phyloP scores from a whole-genome alignment of 345 rosid genomes.

The Arabidopsis suecica region DNA sequence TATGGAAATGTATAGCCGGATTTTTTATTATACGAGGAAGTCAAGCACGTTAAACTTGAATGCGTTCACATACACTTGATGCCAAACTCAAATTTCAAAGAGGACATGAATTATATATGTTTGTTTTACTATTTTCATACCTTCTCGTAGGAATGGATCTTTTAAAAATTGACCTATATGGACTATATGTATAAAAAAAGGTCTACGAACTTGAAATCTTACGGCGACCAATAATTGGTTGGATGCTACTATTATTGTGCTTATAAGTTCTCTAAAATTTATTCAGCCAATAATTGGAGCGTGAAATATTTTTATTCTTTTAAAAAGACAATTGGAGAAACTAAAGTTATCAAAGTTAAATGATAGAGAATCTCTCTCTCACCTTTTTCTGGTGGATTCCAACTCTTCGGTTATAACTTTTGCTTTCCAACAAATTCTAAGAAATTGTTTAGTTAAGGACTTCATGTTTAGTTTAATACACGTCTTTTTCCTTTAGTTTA shows the following conservation, averaged over 20 bases:
- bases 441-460: constrained; percentile 17
- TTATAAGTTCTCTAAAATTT: constrained; percentile 27
- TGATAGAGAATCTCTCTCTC: constrained; percentile 32
- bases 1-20: not conserved
- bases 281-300: constrained; percentile 43
- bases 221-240: constrained; percentile 46
- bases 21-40: not conserved
- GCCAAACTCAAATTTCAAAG: constrained; percentile 2
- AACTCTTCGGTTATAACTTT: constrained; percentile 40
- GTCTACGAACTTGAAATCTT: constrained; percentile 28
- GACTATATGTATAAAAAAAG: constrained; percentile 3
- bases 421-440: constrained; percentile 26
- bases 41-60: constrained; percentile 16
- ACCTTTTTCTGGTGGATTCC: constrained; percentile 44
- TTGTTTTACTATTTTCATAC: constrained; percentile 29
- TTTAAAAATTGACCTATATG: constrained; percentile 26
- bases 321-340: constrained; percentile 33
- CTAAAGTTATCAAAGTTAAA: constrained; percentile 32
- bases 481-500: not conserved
- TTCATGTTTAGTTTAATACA: not conserved
- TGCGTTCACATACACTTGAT: constrained; percentile 20
- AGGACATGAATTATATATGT: constrained; percentile 10
- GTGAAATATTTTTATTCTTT: constrained; percentile 20
- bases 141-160: constrained; percentile 25
- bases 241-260: constrained; percentile 42